Percentiles rank a stretch among this genome's conserved stretches.
These are phyloP conservation scores for Corchorus capsularis DNA, from an alignment of 345 rosid genomes.

Conservation along the genomic window DNA sequence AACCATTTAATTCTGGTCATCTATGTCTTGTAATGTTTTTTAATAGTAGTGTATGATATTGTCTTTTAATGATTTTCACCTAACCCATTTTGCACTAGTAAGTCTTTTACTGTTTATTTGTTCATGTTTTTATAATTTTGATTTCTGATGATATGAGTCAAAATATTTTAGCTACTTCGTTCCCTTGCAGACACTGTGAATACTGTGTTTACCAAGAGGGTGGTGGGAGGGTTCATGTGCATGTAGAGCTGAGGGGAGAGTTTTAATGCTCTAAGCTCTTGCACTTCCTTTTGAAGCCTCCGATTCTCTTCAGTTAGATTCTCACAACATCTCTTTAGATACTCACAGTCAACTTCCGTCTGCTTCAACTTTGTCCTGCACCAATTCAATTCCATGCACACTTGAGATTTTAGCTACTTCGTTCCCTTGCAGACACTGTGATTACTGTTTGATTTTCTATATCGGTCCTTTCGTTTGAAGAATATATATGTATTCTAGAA, in stretches of 20 bases:
- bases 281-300: conserved; percentile 81
- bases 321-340: conserved; percentile 74
- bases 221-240: conserved; percentile 91
- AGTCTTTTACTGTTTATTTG: neutral
- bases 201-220: conserved; percentile 83
- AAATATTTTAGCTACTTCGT: conserved; percentile 37
- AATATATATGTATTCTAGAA: too few species aligned
- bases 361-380: conserved; percentile 88
- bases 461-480: too few species aligned
- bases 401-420: neutral
- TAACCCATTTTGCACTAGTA: neutral
- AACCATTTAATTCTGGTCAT: neutral
- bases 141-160: neutral
- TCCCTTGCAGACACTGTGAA: conserved; percentile 76
- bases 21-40: neutral
- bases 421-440: too few species aligned
- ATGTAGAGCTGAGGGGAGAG: conserved; percentile 81
- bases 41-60: neutral
- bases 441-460: too few species aligned
- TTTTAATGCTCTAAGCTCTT: conserved; percentile 79
- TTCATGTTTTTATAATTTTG: neutral
- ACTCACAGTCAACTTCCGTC: conserved; percentile 90
- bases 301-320: conserved; percentile 76
- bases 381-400: conserved; percentile 5
- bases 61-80: too few species aligned